Percentiles rank a stretch among this genome's conserved stretches.
Evolutionary conservation across 148 eudicot species (phyloP).

Genomic region (Fagopyrum tataricum): DNA sequence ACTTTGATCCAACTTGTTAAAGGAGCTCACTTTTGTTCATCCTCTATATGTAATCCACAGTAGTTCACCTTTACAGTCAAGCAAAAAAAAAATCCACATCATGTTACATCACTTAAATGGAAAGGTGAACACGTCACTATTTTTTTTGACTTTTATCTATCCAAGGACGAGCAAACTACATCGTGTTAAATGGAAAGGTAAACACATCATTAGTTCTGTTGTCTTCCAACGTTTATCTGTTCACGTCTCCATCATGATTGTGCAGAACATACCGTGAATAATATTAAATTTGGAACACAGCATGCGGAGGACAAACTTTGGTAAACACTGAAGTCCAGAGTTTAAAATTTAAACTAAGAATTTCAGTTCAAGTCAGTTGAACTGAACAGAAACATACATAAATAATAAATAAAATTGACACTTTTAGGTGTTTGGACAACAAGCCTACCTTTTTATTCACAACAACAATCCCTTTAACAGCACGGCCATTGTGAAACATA

Average conservation of each 20-base stretch:
- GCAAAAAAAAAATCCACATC: too few species aligned
- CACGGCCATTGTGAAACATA: conserved; percentile 60
- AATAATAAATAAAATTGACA: not conserved
- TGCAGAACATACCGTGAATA: not conserved
- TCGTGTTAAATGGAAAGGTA: not conserved
- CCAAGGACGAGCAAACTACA: not conserved
- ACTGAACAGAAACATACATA: not conserved
- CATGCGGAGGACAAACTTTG: not conserved
- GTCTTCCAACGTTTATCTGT: not conserved
- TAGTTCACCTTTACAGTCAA: not conserved
- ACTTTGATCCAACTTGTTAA: not conserved
- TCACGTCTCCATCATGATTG: not conserved
- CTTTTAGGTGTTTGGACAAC: not conserved
- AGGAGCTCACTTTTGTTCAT: not conserved
- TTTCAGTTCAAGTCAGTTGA: not conserved
- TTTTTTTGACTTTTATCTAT: too few species aligned
- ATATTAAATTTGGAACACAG: not conserved
- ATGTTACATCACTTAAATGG: too few species aligned
- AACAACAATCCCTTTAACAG: conserved; percentile 92
- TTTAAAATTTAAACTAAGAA: not conserved
- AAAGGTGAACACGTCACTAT: too few species aligned
- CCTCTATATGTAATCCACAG: not conserved
- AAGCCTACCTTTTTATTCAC: conserved; percentile 55
- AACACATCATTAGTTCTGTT: not conserved
- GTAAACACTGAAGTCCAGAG: not conserved